phyloP scores from a whole-genome alignment of 495 filamentous ascomycete genomes.

The Tuber calosporum region DNA sequence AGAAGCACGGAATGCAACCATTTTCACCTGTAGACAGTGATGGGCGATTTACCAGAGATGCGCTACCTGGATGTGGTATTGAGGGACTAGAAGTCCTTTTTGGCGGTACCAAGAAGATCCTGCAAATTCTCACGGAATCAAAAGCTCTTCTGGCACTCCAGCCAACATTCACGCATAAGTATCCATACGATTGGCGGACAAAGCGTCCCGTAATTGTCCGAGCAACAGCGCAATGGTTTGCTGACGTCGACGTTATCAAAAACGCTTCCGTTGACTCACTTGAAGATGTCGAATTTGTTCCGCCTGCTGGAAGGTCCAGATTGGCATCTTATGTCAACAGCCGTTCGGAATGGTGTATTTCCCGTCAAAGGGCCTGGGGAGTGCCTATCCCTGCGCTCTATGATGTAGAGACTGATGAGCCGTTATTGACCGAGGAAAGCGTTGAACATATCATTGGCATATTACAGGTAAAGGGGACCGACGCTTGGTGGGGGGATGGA shows the following conservation, averaged over 20 bases:
- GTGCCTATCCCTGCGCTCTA: constrained; percentile 92
- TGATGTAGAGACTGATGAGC: constrained; percentile 56
- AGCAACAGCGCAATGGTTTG: constrained; percentile 96
- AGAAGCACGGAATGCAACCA: constrained; percentile 55
- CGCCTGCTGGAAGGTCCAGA: constrained; percentile 60
- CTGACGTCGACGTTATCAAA: constrained; percentile 78
- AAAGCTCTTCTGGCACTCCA: constrained; percentile 55
- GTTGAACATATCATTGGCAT: constrained; percentile 78
- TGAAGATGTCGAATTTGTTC: constrained; percentile 67
- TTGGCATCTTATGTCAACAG: constrained; percentile 77
- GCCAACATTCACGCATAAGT: constrained; percentile 73
- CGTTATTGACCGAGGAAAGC: constrained; percentile 66
- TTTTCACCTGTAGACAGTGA: constrained; percentile 75
- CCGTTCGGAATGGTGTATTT: constrained; percentile 96
- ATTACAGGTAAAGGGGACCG: constrained; percentile 66
- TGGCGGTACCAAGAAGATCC: constrained; percentile 60
- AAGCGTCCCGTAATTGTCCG: constrained; percentile 84
- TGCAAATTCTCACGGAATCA: constrained; percentile 55
- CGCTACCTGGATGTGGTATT: constrained; percentile 59
- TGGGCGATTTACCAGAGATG: constrained; percentile 69
- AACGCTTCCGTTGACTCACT: constrained; percentile 59
- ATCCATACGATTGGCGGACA: constrained; percentile 95
- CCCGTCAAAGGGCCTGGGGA: constrained; percentile 94
- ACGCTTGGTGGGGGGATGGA: constrained; percentile 88
- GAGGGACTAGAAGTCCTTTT: constrained; percentile 56